Conservation (phyloP, 148 eudicot genomes). For the Silene conica region DNA sequence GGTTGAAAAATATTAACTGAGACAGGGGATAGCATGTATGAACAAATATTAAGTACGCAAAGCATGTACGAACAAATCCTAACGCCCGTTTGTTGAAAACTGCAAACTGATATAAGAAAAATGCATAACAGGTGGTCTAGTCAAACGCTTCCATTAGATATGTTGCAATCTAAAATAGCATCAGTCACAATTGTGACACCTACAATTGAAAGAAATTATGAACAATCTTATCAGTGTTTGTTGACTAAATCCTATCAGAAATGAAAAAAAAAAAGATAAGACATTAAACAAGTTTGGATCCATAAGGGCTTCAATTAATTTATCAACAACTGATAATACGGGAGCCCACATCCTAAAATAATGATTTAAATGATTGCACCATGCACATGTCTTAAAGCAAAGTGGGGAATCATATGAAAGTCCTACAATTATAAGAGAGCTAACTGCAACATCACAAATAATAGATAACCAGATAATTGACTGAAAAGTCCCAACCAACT, state of each 20-base stretch:
- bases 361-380: constrained; percentile 11
- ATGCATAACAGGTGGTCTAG: background rate
- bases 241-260: background rate
- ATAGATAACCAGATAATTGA: background rate
- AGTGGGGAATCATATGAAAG: background rate
- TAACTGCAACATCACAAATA: constrained; percentile 4
- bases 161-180: background rate
- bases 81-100: background rate
- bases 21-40: too few relatives aligned
- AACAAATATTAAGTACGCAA: background rate
- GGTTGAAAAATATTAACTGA: too few relatives aligned
- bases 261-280: background rate
- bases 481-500: background rate
- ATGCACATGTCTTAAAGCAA: constrained; percentile 9
- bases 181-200: background rate
- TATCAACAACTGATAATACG: constrained; percentile 10
- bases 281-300: background rate
- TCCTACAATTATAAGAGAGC: constrained; percentile 3
- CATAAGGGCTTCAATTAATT: constrained; percentile 3
- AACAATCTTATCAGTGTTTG: constrained; percentile 1
- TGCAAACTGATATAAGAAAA: background rate
- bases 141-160: background rate
- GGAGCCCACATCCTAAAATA: constrained; percentile 2
- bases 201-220: constrained; percentile 6
- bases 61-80: constrained; percentile 4